Percentiles rank a stretch among this genome's conserved stretches.
phyloP scores from a whole-genome alignment of 306 rosid genomes.

The Amphicarpaea edgeworthii region DNA sequence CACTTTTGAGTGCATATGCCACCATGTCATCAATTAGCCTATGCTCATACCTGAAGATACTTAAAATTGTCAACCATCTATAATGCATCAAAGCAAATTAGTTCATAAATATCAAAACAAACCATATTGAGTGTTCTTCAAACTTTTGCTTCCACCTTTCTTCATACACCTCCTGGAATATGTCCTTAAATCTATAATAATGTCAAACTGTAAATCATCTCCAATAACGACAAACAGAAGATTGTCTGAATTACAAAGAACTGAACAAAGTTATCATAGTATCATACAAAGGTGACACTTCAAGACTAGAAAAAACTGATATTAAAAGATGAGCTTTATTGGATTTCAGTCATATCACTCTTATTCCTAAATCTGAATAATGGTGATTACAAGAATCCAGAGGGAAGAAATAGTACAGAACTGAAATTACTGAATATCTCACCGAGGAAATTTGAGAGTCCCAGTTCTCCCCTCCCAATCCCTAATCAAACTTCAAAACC shows the following conservation, averaged over 20 bases:
- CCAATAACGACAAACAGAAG: slow-evolving; percentile 21
- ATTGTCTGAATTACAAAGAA: slow-evolving; percentile 14
- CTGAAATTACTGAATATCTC: neutral
- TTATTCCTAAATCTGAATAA: neutral
- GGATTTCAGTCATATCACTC: slow-evolving; percentile 16
- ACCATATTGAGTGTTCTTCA: slow-evolving; percentile 94
- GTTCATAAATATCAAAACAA: slow-evolving; percentile 40
- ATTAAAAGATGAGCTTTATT: slow-evolving; percentile 5
- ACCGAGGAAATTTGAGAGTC: neutral
- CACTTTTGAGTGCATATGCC: slow-evolving; percentile 92
- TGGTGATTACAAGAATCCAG: slow-evolving; percentile 14
- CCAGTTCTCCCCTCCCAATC: slow-evolving; percentile 4
- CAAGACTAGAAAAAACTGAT: neutral
- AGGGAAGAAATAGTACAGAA: neutral
- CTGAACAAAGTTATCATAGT: slow-evolving; percentile 7
- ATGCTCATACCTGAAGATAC: slow-evolving; percentile 87
- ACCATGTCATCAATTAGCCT: slow-evolving; percentile 99
- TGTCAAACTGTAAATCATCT: slow-evolving; percentile 36
- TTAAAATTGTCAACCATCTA: slow-evolving; percentile 42
- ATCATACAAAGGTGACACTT: slow-evolving; percentile 5
- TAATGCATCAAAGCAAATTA: slow-evolving; percentile 31
- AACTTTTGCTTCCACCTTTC: slow-evolving; percentile 87
- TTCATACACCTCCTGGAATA: slow-evolving; percentile 90
- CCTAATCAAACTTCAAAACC: neutral
- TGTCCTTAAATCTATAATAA: slow-evolving; percentile 86